These are phyloP conservation scores for Aspergillus nomiae DNA, from an alignment of 2,329 filamentous ascomycete genomes.

Conservation along the genomic window DNA sequence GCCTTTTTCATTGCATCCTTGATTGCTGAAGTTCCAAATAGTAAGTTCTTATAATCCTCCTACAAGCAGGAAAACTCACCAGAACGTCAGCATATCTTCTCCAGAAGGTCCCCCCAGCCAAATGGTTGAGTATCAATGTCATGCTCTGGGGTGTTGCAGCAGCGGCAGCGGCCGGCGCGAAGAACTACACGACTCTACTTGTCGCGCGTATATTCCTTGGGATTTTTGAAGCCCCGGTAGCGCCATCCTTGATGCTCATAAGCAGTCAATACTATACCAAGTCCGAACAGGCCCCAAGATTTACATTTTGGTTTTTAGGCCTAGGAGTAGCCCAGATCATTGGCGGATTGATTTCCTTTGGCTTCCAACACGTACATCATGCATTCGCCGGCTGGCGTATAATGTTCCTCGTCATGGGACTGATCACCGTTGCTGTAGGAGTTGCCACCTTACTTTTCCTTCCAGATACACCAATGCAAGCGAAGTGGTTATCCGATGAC, in stretches of 20 bases:
- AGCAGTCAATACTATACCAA: conserved; percentile 62
- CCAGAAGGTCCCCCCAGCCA: conserved; percentile 25
- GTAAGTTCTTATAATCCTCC: conserved; percentile 32
- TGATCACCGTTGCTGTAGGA: conserved; percentile 46
- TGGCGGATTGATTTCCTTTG: conserved; percentile 45
- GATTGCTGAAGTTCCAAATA: conserved; percentile 61
- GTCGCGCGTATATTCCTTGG: conserved; percentile 61
- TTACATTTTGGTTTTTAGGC: conserved; percentile 64
- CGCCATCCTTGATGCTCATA: conserved; percentile 62
- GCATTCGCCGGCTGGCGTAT: conserved; percentile 44
- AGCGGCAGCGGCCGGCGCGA: conserved; percentile 52
- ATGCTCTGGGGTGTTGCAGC: conserved; percentile 51
- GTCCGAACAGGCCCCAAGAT: conserved; percentile 60
- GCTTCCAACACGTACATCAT: conserved; percentile 51
- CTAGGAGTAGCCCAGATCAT: conserved; percentile 58
- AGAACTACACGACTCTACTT: conserved; percentile 57
- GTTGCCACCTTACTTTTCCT: conserved; percentile 42
- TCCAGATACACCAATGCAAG: conserved; percentile 21
- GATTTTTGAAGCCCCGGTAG: conserved; percentile 62
- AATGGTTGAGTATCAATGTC: conserved; percentile 61
- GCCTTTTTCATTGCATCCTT: conserved; percentile 63
- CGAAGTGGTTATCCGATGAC: conserved; percentile 27
- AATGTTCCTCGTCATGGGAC: conserved; percentile 51
- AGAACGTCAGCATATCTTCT: conserved; percentile 31
- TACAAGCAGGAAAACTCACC: background rate